phyloP scores from a whole-genome alignment of 2,329 filamentous ascomycete genomes.

The Aspergillus latus region DNA sequence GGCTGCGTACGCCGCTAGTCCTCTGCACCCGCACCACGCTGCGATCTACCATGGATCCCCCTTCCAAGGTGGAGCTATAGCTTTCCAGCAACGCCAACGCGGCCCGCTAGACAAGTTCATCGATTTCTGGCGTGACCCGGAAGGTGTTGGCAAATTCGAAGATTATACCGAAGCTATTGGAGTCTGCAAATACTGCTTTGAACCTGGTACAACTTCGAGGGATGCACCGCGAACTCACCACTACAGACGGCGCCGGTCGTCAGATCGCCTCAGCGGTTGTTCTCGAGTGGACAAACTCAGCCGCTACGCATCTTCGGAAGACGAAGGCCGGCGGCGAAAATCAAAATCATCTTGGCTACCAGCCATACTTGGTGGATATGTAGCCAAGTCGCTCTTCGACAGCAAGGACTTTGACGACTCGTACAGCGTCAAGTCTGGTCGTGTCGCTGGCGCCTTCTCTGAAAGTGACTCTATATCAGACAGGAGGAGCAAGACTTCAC shows the following conservation, averaged over 20 bases:
- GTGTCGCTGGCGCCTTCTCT: constrained; percentile 32
- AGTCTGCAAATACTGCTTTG: constrained; percentile 65
- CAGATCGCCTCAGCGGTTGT: constrained; percentile 45
- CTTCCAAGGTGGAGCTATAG: constrained; percentile 41
- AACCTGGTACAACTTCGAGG: constrained; percentile 55
- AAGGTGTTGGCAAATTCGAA: constrained; percentile 65
- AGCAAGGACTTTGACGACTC: constrained; percentile 60
- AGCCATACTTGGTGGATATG: constrained; percentile 56
- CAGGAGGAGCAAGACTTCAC: constrained; percentile 46
- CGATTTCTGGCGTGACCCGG: constrained; percentile 63
- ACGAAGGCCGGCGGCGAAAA: constrained; percentile 48
- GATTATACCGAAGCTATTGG: constrained; percentile 68
- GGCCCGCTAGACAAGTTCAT: constrained; percentile 58
- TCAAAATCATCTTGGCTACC: constrained; percentile 56
- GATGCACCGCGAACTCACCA: constrained; percentile 63
- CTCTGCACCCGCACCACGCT: constrained; percentile 31
- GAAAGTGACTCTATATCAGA: constrained; percentile 30
- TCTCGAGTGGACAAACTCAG: constrained; percentile 59
- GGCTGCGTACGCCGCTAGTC: constrained; percentile 40
- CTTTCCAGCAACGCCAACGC: constrained; percentile 53
- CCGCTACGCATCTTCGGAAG: constrained; percentile 56
- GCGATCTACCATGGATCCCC: constrained; percentile 28
- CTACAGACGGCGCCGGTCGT: constrained; percentile 50
- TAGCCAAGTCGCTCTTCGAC: constrained; percentile 55
- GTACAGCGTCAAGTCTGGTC: constrained; percentile 59